Evolutionary conservation across 208 protist species (phyloP), one percentile per base, ranked within the genome.

Genomic region (Leishmania aethiopica): DNA sequence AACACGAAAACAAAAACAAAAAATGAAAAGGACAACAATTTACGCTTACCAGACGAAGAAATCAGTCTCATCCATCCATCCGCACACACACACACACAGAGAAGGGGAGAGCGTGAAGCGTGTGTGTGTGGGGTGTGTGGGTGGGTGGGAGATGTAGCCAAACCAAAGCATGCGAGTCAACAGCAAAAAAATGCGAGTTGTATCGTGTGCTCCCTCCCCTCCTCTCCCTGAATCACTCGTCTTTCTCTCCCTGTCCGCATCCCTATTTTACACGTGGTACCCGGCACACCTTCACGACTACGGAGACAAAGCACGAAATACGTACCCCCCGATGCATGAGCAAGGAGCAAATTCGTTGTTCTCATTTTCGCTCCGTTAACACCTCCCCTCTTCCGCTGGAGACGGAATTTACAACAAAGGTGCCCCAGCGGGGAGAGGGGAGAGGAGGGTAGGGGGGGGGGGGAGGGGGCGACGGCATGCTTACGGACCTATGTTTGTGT

Each of bases 371-470:
- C 32, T 22, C 32, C 62, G 32, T 7, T 2, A 37, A 0, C 11
- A 22, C 32, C 13, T 40, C 62, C 32, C 62, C 32, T 32, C 62
- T 32, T 15, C 32, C 62, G 28, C 28, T 69, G 32, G 32, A 22
- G 32, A 40, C 62, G 3, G 62, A 69, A 69, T 69, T 35, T 69
- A 69, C 62, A 69, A 69, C 62, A 69, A 69, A 69, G 28, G 32
- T 69, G 32, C 60, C 11, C 62, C 32, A 35, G 32, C 62, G 32
- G 60, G 0, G 32, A 35, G 62, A 40, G 15, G 32, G 32, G 32
- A 13, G 62, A 2, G 28, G 62, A 7, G 32, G 32, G n/a, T 10
- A 17, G n/a, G 60, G 2, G 25, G 49, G 49, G 6, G 3, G 32
- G n/a, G 62, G 13, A 8, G 62, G 32, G 8, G 62, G 32, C n/a